A percentile compares a stretch with the other conserved stretches of the same genome.
Evolutionary conservation across 306 rosid species (phyloP).

Genomic region (Fagus sylvatica): DNA sequence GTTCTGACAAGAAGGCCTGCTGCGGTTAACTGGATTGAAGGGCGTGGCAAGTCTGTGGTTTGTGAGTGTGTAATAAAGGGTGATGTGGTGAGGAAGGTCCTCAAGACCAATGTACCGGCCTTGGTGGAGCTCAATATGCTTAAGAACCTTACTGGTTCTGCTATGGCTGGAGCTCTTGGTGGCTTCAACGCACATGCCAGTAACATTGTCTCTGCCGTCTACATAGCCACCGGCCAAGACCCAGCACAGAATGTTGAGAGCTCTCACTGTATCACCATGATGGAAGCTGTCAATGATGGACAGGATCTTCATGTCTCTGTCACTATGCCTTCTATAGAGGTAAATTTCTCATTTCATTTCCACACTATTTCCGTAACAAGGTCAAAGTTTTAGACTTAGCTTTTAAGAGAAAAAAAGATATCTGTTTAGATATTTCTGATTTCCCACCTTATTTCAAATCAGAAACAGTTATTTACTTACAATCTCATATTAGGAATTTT

Average conservation of each 20-base stretch:
- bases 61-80: slow-evolving; percentile 79
- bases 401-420: no score
- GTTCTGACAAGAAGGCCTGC: slow-evolving; percentile 96
- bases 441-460: background rate
- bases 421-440: background rate
- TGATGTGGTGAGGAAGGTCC: slow-evolving; percentile 73
- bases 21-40: slow-evolving; percentile 93
- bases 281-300: slow-evolving; percentile 79
- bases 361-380: background rate
- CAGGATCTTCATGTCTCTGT: slow-evolving; percentile 87
- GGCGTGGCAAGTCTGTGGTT: slow-evolving; percentile 86
- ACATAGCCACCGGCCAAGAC: slow-evolving; percentile 92
- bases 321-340: slow-evolving; percentile 94
- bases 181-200: slow-evolving; percentile 97
- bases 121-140: slow-evolving; percentile 92
- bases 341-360: slow-evolving; percentile 2
- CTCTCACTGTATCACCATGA: slow-evolving; percentile 90
- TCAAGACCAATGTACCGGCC: slow-evolving; percentile 74
- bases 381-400: background rate
- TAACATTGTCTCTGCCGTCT: slow-evolving; percentile 78
- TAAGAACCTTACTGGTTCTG: slow-evolving; percentile 87
- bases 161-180: slow-evolving; percentile 91
- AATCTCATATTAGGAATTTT: no score
- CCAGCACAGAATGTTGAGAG: slow-evolving; percentile 96
- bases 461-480: no score